Base-by-base conservation (phyloP, 208 protist species). In the Lotmaria passim region DNA sequence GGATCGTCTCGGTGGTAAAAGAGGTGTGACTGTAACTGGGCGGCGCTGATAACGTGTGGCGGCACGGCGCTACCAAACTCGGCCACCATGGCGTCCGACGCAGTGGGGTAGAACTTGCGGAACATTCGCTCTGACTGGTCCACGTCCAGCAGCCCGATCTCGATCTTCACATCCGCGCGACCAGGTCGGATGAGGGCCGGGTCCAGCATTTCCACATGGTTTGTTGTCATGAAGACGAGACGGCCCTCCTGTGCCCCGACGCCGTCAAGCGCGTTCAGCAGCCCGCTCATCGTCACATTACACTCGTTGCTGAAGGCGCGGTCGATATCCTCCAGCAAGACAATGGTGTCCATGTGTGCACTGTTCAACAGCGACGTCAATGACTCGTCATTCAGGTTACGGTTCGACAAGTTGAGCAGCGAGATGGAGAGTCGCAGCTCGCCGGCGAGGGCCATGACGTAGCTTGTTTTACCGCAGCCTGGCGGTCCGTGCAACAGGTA, bases 161-260 rank as follows among this genome's bases (percentile, higher is more conserved):
- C 75, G 14, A 97, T 62, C 64, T 97, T 97, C 41, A 98, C 81
- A 77, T 99, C 98, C 8, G 97, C 92, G 0, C 98, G 81, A 2
- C 98, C 98, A 0, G 97, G 96, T 11, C 98, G 86, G 48, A 99
- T 98, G 4, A 99, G 81, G 1, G 98, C 96, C 7, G 90, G 87
- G 65, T 98, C 93, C 1, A 99, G 77, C 43, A 86, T 74, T 33
- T 98, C 97, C 17, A 98, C 83, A 78, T 99, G 96, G 73, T 99
- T 99, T 8, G 98, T 99, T 6, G 98, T 99, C 89, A 99, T 96
- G 78, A 99, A 98, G n/a, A 99, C 78, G 4, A 99, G 47, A 38
- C 94, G 67, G 8, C 96, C 97, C 55, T 99, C 97, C 38, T 96
- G 92, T n/a, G 93, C 90, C 0, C 83, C 89, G n/a, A 99, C 85